phyloP scores from a whole-genome alignment of 1,284 basidiomycete genomes.

The Puccinia novopanici region DNA sequence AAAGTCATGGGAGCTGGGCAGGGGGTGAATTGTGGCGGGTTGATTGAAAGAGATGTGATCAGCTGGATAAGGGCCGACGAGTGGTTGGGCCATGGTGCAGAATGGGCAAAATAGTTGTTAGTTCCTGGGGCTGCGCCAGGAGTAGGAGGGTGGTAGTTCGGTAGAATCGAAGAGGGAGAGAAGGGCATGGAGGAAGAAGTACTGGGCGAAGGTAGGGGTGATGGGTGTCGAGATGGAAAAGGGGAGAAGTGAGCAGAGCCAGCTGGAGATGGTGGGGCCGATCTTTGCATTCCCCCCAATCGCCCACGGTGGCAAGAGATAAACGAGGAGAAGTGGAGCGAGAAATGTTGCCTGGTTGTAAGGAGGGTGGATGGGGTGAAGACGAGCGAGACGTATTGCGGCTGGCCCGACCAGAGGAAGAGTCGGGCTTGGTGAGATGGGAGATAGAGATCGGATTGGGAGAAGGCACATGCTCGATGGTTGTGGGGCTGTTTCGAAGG shows the following conservation, averaged over 20 bases:
- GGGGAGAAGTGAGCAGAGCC: slow-evolving; percentile 40
- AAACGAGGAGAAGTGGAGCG: slow-evolving; percentile 34
- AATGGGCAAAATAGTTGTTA: neutral
- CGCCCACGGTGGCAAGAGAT: slow-evolving; percentile 1
- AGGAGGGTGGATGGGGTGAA: slow-evolving; percentile 45
- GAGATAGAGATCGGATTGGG: slow-evolving; percentile 8
- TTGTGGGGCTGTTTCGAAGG: slow-evolving; percentile 43
- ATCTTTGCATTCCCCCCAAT: slow-evolving; percentile 27
- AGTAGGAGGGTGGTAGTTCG: slow-evolving; percentile 15
- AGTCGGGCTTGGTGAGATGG: slow-evolving; percentile 19
- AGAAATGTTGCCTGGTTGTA: slow-evolving; percentile 44
- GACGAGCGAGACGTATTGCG: slow-evolving; percentile 36
- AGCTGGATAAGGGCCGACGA: neutral
- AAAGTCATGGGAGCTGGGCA: neutral
- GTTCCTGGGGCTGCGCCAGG: neutral
- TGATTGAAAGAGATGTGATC: slow-evolving; percentile 1
- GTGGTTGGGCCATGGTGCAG: slow-evolving; percentile 19
- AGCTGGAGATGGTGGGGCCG: slow-evolving; percentile 27
- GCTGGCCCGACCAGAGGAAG: slow-evolving; percentile 34
- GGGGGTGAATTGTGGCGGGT: neutral
- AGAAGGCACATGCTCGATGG: slow-evolving; percentile 34
- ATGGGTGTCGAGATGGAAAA: slow-evolving; percentile 42
- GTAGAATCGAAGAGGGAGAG: slow-evolving; percentile 15
- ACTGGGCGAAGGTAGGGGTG: slow-evolving; percentile 33
- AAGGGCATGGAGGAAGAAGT: slow-evolving; percentile 42